These are phyloP conservation scores for Lachnellula arida DNA, from an alignment of 2,329 filamentous ascomycete genomes.

Conservation along the genomic window DNA sequence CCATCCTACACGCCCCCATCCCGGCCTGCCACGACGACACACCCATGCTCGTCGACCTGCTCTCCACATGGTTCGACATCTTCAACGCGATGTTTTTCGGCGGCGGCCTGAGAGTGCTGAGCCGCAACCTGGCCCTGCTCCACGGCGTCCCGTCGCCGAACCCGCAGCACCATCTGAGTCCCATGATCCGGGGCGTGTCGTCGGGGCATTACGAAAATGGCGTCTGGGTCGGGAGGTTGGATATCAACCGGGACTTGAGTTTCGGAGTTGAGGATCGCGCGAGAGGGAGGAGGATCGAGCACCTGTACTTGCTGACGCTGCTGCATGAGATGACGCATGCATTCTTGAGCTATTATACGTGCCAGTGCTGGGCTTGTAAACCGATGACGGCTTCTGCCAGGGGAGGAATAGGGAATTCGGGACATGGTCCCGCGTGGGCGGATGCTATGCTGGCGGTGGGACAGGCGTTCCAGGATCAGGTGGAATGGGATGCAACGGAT, in stretches of 20 bases:
- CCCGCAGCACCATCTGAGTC: not conserved
- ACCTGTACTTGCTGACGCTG: not conserved
- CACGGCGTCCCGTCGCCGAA: not conserved
- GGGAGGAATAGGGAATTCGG: not conserved
- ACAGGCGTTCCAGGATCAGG: not conserved
- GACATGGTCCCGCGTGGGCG: not conserved
- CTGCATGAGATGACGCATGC: not conserved
- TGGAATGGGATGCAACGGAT: not conserved
- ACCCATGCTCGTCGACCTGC: not conserved
- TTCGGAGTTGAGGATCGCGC: not conserved
- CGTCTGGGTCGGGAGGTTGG: not conserved
- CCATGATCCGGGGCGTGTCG: not conserved
- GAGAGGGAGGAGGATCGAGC: not conserved
- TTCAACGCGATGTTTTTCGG: not conserved
- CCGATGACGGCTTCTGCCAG: not conserved
- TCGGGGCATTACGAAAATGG: not conserved
- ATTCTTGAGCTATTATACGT: not conserved
- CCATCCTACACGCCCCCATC: not conserved
- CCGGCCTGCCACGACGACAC: not conserved
- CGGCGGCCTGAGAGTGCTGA: not conserved
- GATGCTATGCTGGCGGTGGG: not conserved
- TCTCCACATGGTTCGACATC: not conserved
- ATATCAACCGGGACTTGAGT: not conserved
- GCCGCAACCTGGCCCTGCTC: not conserved
- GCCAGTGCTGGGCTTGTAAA: not conserved